A percentile compares a stretch with the other conserved stretches of the same genome.
These are phyloP conservation scores for Aspergillus coremiiformis DNA, from an alignment of 495 filamentous ascomycete genomes.

Conservation along the genomic window DNA sequence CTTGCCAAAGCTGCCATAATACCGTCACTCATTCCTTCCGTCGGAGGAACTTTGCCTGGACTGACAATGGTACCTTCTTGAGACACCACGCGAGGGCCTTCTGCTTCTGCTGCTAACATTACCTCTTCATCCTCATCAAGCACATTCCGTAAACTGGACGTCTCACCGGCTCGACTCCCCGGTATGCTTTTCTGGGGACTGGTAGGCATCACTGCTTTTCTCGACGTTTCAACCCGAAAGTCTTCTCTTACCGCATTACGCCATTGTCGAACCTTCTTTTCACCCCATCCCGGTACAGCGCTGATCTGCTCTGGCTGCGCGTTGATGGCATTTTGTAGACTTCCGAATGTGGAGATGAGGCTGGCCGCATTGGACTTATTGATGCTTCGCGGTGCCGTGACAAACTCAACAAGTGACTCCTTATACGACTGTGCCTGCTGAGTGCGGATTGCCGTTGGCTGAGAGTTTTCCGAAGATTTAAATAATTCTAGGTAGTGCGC, in stretches of 20 bases:
- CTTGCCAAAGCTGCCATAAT: conserved; percentile 53
- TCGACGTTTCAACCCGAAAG: conserved; percentile 66
- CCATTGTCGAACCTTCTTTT: conserved; percentile 88
- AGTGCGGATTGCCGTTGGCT: conserved; percentile 70
- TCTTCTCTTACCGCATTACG: conserved; percentile 71
- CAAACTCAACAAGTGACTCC: conserved; percentile 88
- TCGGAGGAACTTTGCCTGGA: conserved; percentile 4
- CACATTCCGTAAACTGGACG: neutral
- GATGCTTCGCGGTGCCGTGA: conserved; percentile 79
- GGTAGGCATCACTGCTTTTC: conserved; percentile 40
- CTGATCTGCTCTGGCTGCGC: conserved; percentile 76
- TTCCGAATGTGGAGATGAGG: conserved; percentile 82
- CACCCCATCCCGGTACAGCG: conserved; percentile 82
- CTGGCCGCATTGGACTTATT: conserved; percentile 92
- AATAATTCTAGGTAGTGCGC: conserved; percentile 89
- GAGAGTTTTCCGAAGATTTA: conserved; percentile 85
- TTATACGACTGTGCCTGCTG: conserved; percentile 74
- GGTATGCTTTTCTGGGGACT: conserved; percentile 6
- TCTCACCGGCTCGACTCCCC: neutral
- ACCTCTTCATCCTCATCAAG: conserved; percentile 8
- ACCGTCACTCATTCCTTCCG: conserved; percentile 42
- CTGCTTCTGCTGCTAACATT: conserved; percentile 15
- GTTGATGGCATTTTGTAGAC: conserved; percentile 76
- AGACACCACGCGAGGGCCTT: conserved; percentile 2
- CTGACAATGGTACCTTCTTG: neutral